These are phyloP conservation scores for Calonectria ilicicola DNA, from an alignment of 2,329 filamentous ascomycete species.

Conservation along the genomic window DNA sequence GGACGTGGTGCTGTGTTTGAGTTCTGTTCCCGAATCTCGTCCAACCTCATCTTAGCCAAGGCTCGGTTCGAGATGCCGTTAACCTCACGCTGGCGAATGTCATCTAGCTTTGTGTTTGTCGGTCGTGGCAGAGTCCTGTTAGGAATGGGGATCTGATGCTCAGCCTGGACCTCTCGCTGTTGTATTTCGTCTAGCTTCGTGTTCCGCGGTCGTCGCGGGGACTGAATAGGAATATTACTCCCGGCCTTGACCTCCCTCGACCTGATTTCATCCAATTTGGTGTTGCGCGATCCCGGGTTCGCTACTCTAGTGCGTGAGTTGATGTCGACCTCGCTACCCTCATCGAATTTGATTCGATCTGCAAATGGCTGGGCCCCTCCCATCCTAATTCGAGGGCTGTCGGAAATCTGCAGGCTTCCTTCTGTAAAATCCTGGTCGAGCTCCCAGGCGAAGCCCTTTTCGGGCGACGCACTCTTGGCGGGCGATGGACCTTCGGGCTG, in stretches of 20 bases:
- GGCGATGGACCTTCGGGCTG: constrained; percentile 3
- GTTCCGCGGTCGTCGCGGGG: constrained; percentile 36
- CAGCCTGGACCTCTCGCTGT: constrained; percentile 47
- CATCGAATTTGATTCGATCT: constrained; percentile 48
- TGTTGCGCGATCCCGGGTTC: constrained; percentile 51
- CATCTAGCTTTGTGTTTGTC: constrained; percentile 61
- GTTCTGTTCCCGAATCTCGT: constrained; percentile 65
- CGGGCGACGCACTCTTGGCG: constrained; percentile 52
- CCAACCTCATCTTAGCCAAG: constrained; percentile 62
- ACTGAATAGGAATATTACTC: constrained; percentile 38
- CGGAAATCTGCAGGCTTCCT: constrained; percentile 65
- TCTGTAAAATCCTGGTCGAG: constrained; percentile 70
- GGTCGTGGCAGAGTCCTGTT: constrained; percentile 44
- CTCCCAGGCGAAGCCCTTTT: constrained; percentile 67
- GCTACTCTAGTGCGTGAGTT: constrained; percentile 43
- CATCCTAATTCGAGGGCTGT: constrained; percentile 65
- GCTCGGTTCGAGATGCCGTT: constrained; percentile 59
- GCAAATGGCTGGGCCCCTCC: constrained; percentile 50
- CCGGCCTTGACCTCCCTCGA: constrained; percentile 54
- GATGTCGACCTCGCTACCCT: constrained; percentile 45
- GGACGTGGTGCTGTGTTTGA: constrained; percentile 60
- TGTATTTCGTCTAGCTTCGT: constrained; percentile 52
- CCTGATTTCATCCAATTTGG: constrained; percentile 59
- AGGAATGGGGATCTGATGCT: constrained; percentile 47
- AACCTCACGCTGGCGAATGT: constrained; percentile 59